Conservation (phyloP, 192 early-diverging fungal species). For the Fimicolochytrium jonesii region DNA sequence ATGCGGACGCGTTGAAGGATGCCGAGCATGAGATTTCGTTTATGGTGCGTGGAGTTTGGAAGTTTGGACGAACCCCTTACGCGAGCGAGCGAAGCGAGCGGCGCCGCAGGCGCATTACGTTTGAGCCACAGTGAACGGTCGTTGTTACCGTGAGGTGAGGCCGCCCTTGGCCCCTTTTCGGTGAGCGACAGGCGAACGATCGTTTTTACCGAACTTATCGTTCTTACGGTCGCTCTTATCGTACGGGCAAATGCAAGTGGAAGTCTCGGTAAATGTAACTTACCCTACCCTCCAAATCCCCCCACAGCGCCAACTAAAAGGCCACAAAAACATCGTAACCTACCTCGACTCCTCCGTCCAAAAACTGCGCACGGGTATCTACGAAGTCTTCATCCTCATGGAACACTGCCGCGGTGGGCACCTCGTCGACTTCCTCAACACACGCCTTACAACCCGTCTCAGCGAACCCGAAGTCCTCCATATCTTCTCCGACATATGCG, state of each 20-base stretch:
- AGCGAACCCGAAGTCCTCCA: slow-evolving; percentile 81
- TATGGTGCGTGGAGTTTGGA: slow-evolving; percentile 52
- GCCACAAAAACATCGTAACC: slow-evolving; percentile 78
- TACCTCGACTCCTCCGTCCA: slow-evolving; percentile 67
- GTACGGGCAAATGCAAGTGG: background rate
- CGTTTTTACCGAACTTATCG: background rate
- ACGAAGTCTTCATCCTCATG: slow-evolving; percentile 83
- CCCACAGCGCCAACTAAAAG: slow-evolving; percentile 57
- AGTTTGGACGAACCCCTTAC: background rate
- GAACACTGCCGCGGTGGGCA: slow-evolving; percentile 84
- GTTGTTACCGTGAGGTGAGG: too few species aligned
- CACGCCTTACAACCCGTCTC: slow-evolving; percentile 63
- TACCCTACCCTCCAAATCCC: background rate
- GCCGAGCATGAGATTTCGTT: slow-evolving; percentile 71
- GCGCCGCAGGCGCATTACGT: too few species aligned
- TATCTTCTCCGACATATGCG: slow-evolving; percentile 82
- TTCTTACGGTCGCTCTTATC: background rate
- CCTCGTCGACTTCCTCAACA: slow-evolving; percentile 84
- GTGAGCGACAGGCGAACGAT: too few species aligned
- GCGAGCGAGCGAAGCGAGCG: background rate
- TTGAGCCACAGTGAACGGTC: too few species aligned
- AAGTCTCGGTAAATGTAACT: background rate
- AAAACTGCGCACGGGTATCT: slow-evolving; percentile 56
- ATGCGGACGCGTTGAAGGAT: slow-evolving; percentile 55
- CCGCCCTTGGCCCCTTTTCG: too few species aligned